These are phyloP conservation scores for Pterulicium gracile DNA, from an alignment of 1,284 basidiomycete species.

Conservation along the genomic window DNA sequence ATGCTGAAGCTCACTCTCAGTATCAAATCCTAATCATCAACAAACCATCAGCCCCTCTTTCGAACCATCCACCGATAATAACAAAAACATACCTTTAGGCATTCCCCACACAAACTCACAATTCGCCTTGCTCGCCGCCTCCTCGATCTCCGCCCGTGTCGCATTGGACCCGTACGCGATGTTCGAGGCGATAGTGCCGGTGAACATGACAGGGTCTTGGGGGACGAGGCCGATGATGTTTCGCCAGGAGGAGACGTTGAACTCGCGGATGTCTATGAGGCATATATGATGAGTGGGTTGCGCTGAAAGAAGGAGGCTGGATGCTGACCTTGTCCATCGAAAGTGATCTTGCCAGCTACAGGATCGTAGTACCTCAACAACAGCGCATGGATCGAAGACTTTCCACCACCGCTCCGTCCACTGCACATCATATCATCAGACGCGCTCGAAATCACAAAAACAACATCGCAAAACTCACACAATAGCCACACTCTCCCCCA, in stretches of 20 bases:
- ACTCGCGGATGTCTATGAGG: constrained; percentile 83
- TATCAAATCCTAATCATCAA: constrained; percentile 56
- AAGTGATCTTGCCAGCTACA: constrained; percentile 67
- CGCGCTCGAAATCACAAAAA: constrained; percentile 5
- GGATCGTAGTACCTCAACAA: constrained; percentile 94
- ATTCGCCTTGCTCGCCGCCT: constrained; percentile 84
- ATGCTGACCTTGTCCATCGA: constrained; percentile 70
- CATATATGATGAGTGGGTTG: constrained; percentile 18
- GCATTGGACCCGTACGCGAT: constrained; percentile 81
- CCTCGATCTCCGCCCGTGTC: constrained; percentile 76
- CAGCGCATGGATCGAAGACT: constrained; percentile 85
- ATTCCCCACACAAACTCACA: constrained; percentile 94
- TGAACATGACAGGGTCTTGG: constrained; percentile 70
- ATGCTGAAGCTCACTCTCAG: constrained; percentile 37
- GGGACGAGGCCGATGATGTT: constrained; percentile 82
- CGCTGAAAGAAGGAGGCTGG: constrained; percentile 5
- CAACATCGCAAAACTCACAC: constrained; percentile 48
- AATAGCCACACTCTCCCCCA: constrained; percentile 84
- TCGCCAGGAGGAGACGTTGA: constrained; percentile 80
- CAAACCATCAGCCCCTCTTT: not conserved
- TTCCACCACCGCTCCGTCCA: constrained; percentile 85
- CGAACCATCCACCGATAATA: not conserved
- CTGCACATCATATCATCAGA: constrained; percentile 25
- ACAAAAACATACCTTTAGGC: constrained; percentile 43
- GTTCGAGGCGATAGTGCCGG: constrained; percentile 86